Evolutionary conservation across 2,329 filamentous ascomycete species (phyloP), one percentile per base, ranked within the genome.

Genomic region (Chrysoporthe puriensis): DNA sequence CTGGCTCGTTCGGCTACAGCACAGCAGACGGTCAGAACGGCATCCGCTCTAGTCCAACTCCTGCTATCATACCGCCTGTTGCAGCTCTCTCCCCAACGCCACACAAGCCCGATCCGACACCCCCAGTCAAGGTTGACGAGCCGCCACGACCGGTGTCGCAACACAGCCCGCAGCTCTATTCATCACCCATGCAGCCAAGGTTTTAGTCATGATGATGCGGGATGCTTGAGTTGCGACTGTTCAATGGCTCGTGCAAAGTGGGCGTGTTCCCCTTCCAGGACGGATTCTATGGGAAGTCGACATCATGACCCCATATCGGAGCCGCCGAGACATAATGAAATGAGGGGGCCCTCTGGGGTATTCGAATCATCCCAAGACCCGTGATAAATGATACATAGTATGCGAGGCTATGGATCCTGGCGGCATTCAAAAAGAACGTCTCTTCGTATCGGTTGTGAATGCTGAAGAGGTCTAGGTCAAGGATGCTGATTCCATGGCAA

Each of bases 1-100:
- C 66, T n/a, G 54, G 32, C 42, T 66, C 62, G 7, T 44, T 44
- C 14, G 52, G 75, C 36, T 71, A 75, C 64, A 69, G 74, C 65
- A 69, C 72, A 63, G 76, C 72, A 58, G 72, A 74, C 58, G 52
- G 26, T 16, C 64, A 46, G 14, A 63, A 62, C 16, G 63, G 73
- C 72, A 50, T 76, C 73, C 62, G 75, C 69, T 74, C 71, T n/a
- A 75, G 74, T 63, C 76, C 74, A 5, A 72, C 77, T 21, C 75
- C 80, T 16, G 79, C 84, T 0, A 82, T 89, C 34, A 77, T 90
- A 2, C 88, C 88, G 5, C 88, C 88, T 0, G 76, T 84, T 2
- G 82, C 86, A 52, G 80, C 85, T 1, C 75, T 91, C 60, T 85
- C 86, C 11, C 89, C 89, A 0, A 86, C 84, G 54, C 83, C 85